Evolutionary conservation across 2,329 filamentous ascomycete genomes (phyloP), one percentile per base, ranked within the genome.

Genomic region (Ophiocordyceps camponoti-rufipedis): DNA sequence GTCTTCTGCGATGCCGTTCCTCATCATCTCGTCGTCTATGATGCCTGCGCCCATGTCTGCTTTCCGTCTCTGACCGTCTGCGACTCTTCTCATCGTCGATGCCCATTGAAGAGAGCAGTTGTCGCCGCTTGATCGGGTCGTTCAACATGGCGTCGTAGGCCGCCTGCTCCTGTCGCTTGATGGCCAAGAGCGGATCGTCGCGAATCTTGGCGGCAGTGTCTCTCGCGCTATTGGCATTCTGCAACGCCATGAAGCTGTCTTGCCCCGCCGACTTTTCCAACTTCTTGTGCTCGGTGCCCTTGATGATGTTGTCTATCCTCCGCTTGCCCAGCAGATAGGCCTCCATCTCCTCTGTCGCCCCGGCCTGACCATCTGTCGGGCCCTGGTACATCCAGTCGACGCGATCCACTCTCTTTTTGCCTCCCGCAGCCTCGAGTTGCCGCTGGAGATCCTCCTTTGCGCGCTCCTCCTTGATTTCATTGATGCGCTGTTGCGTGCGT

Each of bases 341-440:
- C 58, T 98, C 91, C 66, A 85, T 87, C 64, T 96, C 91, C 61
- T 95, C 89, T 5, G 74, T 76, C 38, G 77, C 85, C 29, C 82
- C 82, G n/a, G 70, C 69, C 56, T 84, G 80, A 33, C 85, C 85
- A 55, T 75, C 71, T 44, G 81, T 82, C 8, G 91, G 87, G 1
- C 89, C 89, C 54, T 82, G 78, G 64, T 98, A 98, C 86, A 98
- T 95, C 85, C 91, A 98, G 56, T 96, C 91, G 28, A 98, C 89
- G 33, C 87, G 79, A 54, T 89, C 81, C 29, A 82, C 67, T 45
- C 82, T 74, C 57, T 86, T 88, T 55, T 75, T 78, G 46, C 88
- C 87, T 35, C 91, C 91, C 1, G 87, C 82, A 2, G 82, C 80
- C 63, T 95, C 91, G 47, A 95, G 85, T 52, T 96, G 74, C 45